Evolutionary conservation across 106 monocot species (phyloP).

Genomic region (Narthecium ossifragum): DNA sequence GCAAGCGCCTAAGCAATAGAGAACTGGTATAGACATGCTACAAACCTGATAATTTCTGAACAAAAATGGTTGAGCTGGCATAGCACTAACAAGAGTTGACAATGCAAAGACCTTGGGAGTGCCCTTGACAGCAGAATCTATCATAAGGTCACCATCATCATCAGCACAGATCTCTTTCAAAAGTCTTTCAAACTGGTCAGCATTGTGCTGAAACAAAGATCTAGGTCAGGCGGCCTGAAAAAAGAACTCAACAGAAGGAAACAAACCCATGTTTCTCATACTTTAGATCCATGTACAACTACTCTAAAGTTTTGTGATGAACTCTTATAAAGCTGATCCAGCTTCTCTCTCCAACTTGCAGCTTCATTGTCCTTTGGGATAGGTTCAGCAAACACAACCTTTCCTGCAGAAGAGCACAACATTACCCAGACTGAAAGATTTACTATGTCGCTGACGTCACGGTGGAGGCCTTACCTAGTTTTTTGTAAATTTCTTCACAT

Average conservation of each 20-base stretch:
- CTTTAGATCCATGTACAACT: conserved; percentile 98
- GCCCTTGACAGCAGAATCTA: conserved; percentile 91
- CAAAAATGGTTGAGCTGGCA: conserved; percentile 97
- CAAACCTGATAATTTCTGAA: conserved; percentile 98
- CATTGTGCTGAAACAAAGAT: conserved; percentile 88
- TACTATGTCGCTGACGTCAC: not conserved
- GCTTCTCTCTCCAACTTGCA: conserved; percentile 89
- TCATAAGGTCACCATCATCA: conserved; percentile 93
- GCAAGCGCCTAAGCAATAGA: too few relatives aligned
- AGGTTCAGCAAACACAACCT: conserved; percentile 94
- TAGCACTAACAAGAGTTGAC: conserved; percentile 82
- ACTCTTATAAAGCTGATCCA: conserved; percentile 97
- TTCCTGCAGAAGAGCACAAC: conserved; percentile 56
- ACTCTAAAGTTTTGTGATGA: conserved; percentile 98
- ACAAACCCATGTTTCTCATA: conserved; percentile 17
- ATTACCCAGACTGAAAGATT: too few relatives aligned
- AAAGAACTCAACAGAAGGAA: conserved; percentile 2
- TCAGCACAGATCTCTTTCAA: conserved; percentile 95
- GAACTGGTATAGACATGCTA: too few relatives aligned
- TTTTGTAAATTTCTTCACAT: conserved; percentile 98
- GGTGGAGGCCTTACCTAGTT: conserved; percentile 44
- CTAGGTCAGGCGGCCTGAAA: conserved; percentile 6
- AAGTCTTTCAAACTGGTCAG: conserved; percentile 93
- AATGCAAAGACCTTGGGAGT: conserved; percentile 97
- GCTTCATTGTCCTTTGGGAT: conserved; percentile 90